Conservation (phyloP, 1,284 basidiomycete species). For the Marasmius sp. region DNA sequence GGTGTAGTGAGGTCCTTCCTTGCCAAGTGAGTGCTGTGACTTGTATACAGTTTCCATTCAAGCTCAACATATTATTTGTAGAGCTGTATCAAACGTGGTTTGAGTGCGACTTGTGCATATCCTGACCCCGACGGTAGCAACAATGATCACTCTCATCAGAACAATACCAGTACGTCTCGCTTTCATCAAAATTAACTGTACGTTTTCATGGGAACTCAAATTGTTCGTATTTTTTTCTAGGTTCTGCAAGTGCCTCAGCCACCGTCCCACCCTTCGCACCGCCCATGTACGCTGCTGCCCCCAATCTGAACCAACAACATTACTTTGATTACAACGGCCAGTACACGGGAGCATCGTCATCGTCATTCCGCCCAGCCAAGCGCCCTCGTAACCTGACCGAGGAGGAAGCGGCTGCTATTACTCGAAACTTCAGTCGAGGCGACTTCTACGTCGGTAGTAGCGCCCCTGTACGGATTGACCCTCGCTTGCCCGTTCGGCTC, state of each 20-base stretch:
- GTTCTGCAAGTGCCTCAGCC: not conserved
- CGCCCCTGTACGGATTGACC: constrained; percentile 76
- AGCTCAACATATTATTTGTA: constrained; percentile 24
- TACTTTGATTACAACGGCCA: constrained; percentile 76
- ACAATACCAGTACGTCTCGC: not conserved
- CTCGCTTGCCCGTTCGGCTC: constrained; percentile 69
- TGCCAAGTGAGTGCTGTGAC: constrained; percentile 58
- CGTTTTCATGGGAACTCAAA: too few species aligned
- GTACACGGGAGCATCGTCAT: constrained; percentile 63
- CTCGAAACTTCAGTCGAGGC: constrained; percentile 72
- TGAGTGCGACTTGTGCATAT: constrained; percentile 67
- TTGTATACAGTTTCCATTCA: constrained; percentile 1
- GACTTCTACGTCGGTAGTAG: constrained; percentile 77
- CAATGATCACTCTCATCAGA: constrained; percentile 38
- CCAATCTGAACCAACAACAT: constrained; percentile 63
- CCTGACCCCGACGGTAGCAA: constrained; percentile 65
- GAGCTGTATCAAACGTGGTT: constrained; percentile 77
- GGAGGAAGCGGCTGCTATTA: constrained; percentile 77
- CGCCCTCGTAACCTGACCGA: constrained; percentile 74
- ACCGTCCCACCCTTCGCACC: constrained; percentile 38
- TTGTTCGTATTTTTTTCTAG: not conserved
- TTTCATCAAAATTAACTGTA: too few species aligned
- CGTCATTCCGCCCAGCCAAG: constrained; percentile 73
- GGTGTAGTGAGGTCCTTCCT: constrained; percentile 75
- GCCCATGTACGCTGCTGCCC: constrained; percentile 45